Evolutionary conservation across 768 basidiomycete genomes (phyloP).

Genomic region (Pisolithus orientalis): DNA sequence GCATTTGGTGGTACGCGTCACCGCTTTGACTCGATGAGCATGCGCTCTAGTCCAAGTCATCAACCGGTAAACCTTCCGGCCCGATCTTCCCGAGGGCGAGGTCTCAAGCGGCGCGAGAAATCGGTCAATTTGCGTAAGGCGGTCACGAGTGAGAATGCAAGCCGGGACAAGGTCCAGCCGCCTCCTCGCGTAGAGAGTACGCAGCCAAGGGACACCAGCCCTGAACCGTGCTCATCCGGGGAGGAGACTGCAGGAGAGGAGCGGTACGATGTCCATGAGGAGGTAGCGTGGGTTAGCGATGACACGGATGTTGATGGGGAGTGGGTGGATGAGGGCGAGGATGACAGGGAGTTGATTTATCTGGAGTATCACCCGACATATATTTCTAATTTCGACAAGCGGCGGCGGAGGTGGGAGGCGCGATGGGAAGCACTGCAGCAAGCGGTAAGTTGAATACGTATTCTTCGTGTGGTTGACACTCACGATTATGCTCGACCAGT

Average conservation of each 20-base stretch:
- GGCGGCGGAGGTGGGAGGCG: conserved; percentile 66
- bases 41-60: conserved; percentile 39
- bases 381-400: conserved; percentile 58
- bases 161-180: conserved; percentile 41
- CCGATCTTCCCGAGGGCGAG: conserved; percentile 38
- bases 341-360: conserved; percentile 65
- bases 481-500: conserved; percentile 34
- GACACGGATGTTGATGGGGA: conserved; percentile 45
- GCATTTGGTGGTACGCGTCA: conserved; percentile 30
- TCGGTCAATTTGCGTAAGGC: conserved; percentile 29
- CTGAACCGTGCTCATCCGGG: conserved; percentile 67
- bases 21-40: conserved; percentile 47
- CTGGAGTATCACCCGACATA: conserved; percentile 73
- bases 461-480: background rate
- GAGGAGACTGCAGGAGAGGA: conserved; percentile 77
- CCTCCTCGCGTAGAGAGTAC: conserved; percentile 80
- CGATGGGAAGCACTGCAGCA: conserved; percentile 72
- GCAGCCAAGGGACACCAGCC: conserved; percentile 75
- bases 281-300: conserved; percentile 31
- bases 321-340: conserved; percentile 69
- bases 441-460: conserved; percentile 41
- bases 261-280: conserved; percentile 33
- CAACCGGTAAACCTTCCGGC: conserved; percentile 40
- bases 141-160: background rate
- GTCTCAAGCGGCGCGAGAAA: conserved; percentile 40